Evolutionary conservation across 441 rosid species (phyloP).

Genomic region (California macrophylla): DNA sequence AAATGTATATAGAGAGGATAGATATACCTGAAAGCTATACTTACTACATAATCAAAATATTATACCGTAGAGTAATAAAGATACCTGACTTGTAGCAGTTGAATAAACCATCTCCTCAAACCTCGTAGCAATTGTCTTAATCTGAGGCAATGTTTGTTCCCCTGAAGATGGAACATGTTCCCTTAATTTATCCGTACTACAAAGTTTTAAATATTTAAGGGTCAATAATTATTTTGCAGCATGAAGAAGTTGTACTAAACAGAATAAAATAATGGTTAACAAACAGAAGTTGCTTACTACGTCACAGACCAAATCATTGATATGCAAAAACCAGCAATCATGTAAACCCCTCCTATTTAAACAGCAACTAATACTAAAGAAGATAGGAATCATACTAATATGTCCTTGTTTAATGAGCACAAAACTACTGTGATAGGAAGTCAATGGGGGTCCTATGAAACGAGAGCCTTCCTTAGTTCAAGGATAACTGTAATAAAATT

Average conservation of each 20-base stretch:
- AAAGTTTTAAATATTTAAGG: background rate
- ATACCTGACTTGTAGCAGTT: background rate
- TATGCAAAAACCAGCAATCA: background rate
- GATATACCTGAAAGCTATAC: too few species aligned
- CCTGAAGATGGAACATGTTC: background rate
- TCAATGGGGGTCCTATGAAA: background rate
- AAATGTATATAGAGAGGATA: background rate
- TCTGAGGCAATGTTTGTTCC: background rate
- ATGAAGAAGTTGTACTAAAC: background rate
- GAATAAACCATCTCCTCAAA: background rate
- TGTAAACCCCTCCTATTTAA: background rate
- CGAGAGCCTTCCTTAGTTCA: background rate
- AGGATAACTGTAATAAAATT: background rate
- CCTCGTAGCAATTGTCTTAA: background rate
- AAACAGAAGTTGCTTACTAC: too few species aligned
- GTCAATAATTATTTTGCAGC: background rate
- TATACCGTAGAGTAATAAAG: background rate
- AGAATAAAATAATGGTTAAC: too few species aligned
- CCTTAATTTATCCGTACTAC: background rate
- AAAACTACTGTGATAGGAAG: background rate
- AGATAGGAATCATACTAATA: background rate
- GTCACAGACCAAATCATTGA: too few species aligned
- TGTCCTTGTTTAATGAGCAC: background rate
- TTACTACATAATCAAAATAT: too few species aligned
- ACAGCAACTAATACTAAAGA: background rate